Conservation (phyloP, 2,329 filamentous ascomycete species). For the Penicillium aurantiogriseum region DNA sequence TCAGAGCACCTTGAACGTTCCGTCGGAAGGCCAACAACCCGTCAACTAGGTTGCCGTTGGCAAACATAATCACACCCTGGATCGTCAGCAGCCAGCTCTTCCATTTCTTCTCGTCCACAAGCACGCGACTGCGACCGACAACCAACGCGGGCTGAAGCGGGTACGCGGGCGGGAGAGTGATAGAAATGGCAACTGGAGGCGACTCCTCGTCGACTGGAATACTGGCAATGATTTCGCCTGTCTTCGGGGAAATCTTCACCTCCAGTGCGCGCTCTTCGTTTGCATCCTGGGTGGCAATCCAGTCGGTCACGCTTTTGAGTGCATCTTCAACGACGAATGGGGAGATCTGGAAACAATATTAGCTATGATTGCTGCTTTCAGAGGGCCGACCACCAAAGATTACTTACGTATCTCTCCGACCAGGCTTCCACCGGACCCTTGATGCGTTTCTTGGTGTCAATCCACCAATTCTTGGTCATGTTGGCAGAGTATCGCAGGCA, state of each 20-base stretch:
- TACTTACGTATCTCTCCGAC: slow-evolving; percentile 81
- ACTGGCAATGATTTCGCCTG: slow-evolving; percentile 74
- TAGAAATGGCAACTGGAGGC: slow-evolving; percentile 76
- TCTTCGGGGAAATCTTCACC: slow-evolving; percentile 69
- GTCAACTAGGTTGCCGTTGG: slow-evolving; percentile 83
- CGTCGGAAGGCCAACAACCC: slow-evolving; percentile 80
- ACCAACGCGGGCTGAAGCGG: slow-evolving; percentile 79
- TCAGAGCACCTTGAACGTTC: slow-evolving; percentile 83
- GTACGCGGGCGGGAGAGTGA: slow-evolving; percentile 76
- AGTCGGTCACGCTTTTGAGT: slow-evolving; percentile 41
- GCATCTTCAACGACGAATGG: slow-evolving; percentile 43
- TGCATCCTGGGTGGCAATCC: slow-evolving; percentile 44
- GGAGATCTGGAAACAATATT: slow-evolving; percentile 36
- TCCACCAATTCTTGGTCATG: slow-evolving; percentile 80
- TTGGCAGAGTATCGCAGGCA: slow-evolving; percentile 73
- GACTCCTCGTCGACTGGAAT: slow-evolving; percentile 87
- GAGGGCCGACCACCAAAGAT: slow-evolving; percentile 39
- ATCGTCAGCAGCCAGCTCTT: slow-evolving; percentile 84
- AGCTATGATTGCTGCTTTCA: slow-evolving; percentile 3
- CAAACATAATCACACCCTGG: slow-evolving; percentile 90
- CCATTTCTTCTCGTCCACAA: slow-evolving; percentile 89
- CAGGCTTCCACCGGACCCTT: slow-evolving; percentile 79
- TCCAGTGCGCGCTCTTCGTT: slow-evolving; percentile 55
- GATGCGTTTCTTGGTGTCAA: slow-evolving; percentile 73
- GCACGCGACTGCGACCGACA: slow-evolving; percentile 74